Base-by-base conservation (phyloP, 495 filamentous ascomycete species). In the Staphylotrichum longicolle region DNA sequence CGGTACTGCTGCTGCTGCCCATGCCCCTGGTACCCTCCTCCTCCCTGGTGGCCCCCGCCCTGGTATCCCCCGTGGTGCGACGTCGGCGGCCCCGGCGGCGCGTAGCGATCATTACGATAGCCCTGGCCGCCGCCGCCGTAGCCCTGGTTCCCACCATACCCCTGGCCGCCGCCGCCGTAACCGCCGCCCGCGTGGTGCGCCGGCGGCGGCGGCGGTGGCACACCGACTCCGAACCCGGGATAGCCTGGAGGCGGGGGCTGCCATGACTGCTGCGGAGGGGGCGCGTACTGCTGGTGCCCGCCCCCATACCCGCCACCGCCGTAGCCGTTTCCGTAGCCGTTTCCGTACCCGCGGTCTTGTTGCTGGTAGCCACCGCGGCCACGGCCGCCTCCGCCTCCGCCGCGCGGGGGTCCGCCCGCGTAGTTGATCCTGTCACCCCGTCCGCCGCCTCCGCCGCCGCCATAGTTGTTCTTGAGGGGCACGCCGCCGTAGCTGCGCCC, bases 401-500 rank as follows among this genome's bases (percentile, higher is more conserved):
- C 46, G 8, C 45, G 54, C 11, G 52, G 52, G 33, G 60, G 51
- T 5, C 65, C 72, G 20, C 74, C 75, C 3, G 73, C 77, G 41
- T 78, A 80, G 57, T 78, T 78, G 60, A 78, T 73, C 30, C 61
- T 68, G 5, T 65, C 75, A 35, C 71, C 71, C 15, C 75, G 69
- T 30, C 72, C 64, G n/a, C 67, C 20, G 20, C 20, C 66, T 54
- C 59, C 66, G 20, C 20, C 66, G 56, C 59, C 66, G 46, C 70
- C 67, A 27, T 76, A 71, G 34, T 61, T 53, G 8, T 62, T 53
- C 35, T 63, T 72, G 54, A 75, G 69, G 46, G 73, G 80, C 58
- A 66, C 78, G 15, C 72, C 77, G 41, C 80, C 70, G 57, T 78
- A 69, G 58, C 75, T 74, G 67, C 81, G 71, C n/a, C 91, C 91